Evolutionary conservation across 2,329 filamentous ascomycete genomes (phyloP).

Genomic region (Cercospora sp.): DNA sequence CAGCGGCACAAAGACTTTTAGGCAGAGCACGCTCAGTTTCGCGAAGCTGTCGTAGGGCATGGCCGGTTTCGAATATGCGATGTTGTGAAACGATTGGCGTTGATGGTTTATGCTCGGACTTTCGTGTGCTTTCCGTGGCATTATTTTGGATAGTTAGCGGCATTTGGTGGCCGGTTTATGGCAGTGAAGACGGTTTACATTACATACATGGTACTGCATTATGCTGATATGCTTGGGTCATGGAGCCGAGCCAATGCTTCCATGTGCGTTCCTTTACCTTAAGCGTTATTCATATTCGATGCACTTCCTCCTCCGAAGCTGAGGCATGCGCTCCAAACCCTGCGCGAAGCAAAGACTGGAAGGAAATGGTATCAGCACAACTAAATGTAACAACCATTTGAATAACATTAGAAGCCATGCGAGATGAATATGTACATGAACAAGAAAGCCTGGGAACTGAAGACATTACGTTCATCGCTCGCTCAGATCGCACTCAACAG

Average conservation of each 20-base stretch:
- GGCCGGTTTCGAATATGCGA: background rate
- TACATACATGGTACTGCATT: background rate
- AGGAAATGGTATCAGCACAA: background rate
- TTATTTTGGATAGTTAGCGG: background rate
- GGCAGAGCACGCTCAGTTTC: conserved; percentile 24
- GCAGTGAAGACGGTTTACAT: background rate
- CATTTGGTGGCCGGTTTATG: background rate
- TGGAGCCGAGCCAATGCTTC: background rate
- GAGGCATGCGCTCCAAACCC: background rate
- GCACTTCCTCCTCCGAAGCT: background rate
- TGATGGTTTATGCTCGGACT: background rate
- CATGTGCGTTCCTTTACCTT: background rate
- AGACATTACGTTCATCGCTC: background rate
- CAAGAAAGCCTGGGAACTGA: background rate
- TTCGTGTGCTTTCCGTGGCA: background rate
- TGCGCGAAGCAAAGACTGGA: background rate
- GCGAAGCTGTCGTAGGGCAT: conserved; percentile 9
- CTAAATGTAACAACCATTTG: background rate
- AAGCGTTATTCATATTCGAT: background rate
- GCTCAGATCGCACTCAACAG: background rate
- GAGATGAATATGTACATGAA: background rate
- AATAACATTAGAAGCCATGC: background rate
- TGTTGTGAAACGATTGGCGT: background rate
- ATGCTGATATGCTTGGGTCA: background rate
- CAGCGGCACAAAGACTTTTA: conserved; percentile 15